Evolutionary conservation across 1,284 basidiomycete species (phyloP), one percentile per base, ranked within the genome.

Genomic region (Irpex rosettiformis): DNA sequence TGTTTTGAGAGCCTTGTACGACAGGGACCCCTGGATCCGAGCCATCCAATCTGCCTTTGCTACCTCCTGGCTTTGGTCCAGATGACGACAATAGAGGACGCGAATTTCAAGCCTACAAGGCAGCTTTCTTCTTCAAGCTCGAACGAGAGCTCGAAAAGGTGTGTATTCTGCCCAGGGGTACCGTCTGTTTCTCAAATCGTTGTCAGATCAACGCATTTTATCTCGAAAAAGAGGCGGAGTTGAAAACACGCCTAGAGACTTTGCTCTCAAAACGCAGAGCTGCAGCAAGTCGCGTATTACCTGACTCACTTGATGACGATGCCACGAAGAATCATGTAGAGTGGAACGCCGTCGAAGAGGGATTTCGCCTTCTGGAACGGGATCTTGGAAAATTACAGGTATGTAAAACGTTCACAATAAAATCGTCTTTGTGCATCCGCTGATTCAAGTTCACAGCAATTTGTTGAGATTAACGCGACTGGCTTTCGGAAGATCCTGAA

Each of bases 191-290:
- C 3, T 27, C 18, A 43, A 52, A 33, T 24, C 30, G 30, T 27
- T n/a, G 51, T 18, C 70, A 97, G 96, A 98, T 99, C 79, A 99
- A 99, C 76, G 85, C 89, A n/a, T 99, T 99, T 72, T 99, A 99
- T 75, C 84, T 99, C 53, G 93, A 96, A 75, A 98, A 97, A 74
- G 97, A 99, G 74, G 92, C 95, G 10, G 95, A 98, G 67, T 85
- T 99, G 55, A 94, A 94, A 70, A 75, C 96, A 62, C 85, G 95
- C 54, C 86, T 99, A 60, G 88, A 96, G 66, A 97, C 95, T 0
- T 80, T 99, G 16, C 82, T 99, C 51, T 94, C 94, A 37, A 98
- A 98, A 74, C 88, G 96, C 62, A 87, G 95, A 72, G 88, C 89
- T 8, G 91, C 90, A 10, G 89, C 88, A 22, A 77, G 83, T 76